Percentiles rank a stretch among this genome's conserved stretches.
Evolutionary conservation across 257 asterid genomes (phyloP).

Genomic region (Fraxinus cuspidata): DNA sequence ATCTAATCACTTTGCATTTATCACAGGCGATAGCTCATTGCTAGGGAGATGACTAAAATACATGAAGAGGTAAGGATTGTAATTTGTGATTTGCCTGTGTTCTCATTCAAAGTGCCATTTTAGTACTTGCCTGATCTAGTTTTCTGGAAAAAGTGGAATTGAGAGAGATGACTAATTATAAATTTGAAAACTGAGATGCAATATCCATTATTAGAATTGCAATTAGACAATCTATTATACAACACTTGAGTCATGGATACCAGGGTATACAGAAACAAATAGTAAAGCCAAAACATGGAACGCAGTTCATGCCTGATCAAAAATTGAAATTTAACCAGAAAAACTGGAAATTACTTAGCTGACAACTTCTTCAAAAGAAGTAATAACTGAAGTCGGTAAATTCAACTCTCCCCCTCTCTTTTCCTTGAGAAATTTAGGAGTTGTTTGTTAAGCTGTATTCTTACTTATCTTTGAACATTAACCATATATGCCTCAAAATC

Average conservation of each 20-base stretch:
- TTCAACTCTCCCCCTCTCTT: background rate
- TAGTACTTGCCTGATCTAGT: conserved; percentile 2
- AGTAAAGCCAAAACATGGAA: background rate
- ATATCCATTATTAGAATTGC: conserved; percentile 8
- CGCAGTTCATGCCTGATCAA: background rate
- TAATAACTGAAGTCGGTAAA: background rate
- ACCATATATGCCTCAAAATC: background rate
- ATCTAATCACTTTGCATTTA: conserved; percentile 23
- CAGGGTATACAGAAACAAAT: background rate
- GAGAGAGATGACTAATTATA: background rate
- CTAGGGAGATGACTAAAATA: conserved; percentile 90
- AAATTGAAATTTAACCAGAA: background rate
- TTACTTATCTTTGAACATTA: background rate
- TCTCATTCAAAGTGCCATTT: background rate
- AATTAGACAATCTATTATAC: background rate
- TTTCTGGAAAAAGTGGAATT: conserved; percentile 6
- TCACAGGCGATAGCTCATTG: conserved; percentile 85
- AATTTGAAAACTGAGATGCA: conserved; percentile 1
- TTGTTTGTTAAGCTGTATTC: background rate
- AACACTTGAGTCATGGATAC: conserved; percentile 5
- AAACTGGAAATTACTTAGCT: background rate
- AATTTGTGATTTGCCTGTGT: conserved; percentile 15
- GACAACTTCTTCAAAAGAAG: background rate
- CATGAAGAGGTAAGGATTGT: conserved; percentile 73
- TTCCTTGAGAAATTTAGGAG: background rate